Conservation (phyloP, 2,329 filamentous ascomycete species). For the Colletotrichum tofieldiae region DNA sequence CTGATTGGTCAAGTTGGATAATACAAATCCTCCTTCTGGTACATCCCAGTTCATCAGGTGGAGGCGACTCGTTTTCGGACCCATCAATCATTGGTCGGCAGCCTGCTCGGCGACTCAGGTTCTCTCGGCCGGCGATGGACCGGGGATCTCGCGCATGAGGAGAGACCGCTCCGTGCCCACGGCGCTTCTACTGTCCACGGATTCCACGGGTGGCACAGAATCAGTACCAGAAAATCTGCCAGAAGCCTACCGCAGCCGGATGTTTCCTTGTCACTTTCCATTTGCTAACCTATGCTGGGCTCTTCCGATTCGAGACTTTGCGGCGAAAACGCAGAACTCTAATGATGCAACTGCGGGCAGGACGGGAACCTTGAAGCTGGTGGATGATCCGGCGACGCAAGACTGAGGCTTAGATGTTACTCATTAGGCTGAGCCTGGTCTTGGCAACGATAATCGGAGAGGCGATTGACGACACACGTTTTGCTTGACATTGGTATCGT, state of each 20-base stretch:
- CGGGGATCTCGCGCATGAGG: slow-evolving; percentile 10
- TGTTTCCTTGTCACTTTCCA: slow-evolving; percentile 6
- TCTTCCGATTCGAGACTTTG: slow-evolving; percentile 10
- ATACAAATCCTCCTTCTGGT: not conserved
- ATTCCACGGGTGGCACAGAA: slow-evolving; percentile 19
- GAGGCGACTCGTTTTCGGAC: slow-evolving; percentile 30
- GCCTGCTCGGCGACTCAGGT: not conserved
- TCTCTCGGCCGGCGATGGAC: slow-evolving; percentile 19
- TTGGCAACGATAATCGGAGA: slow-evolving; percentile 21
- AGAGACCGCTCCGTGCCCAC: slow-evolving; percentile 24
- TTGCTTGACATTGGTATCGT: slow-evolving; percentile 1
- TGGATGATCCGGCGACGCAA: slow-evolving; percentile 26
- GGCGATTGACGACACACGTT: slow-evolving; percentile 7
- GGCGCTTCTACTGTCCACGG: slow-evolving; percentile 17
- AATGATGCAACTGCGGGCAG: not conserved
- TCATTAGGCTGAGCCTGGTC: slow-evolving; percentile 21
- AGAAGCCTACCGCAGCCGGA: slow-evolving; percentile 22
- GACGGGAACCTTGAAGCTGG: slow-evolving; percentile 10
- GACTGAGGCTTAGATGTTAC: slow-evolving; percentile 35
- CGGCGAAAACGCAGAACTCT: not conserved
- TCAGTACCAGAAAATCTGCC: not conserved
- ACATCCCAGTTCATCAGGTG: slow-evolving; percentile 9
- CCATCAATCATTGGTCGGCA: slow-evolving; percentile 10
- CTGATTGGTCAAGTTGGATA: not conserved
- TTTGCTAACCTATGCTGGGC: not conserved